phyloP scores from a whole-genome alignment of 2,329 filamentous ascomycete species.

The Teratosphaeria epicoccoides region DNA sequence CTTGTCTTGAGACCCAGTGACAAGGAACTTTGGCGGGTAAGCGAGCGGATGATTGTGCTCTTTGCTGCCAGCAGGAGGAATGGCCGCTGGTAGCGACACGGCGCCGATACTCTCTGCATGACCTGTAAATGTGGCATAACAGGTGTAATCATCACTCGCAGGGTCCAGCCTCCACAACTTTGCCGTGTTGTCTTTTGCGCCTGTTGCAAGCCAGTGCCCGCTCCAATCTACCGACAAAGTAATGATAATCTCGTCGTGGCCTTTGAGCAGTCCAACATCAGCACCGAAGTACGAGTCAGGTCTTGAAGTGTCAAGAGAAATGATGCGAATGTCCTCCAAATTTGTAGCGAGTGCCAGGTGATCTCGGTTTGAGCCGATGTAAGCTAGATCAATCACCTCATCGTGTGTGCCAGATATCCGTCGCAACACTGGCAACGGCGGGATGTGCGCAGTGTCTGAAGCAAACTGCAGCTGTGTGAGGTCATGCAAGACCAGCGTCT shows the following conservation, averaged over 20 bases:
- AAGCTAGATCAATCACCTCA: conserved; percentile 90
- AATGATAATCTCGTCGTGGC: conserved; percentile 92
- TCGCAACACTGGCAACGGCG: conserved; percentile 50
- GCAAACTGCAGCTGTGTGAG: not conserved
- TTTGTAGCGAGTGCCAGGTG: conserved; percentile 87
- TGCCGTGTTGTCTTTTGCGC: conserved; percentile 92
- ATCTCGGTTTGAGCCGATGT: conserved; percentile 68
- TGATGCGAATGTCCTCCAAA: conserved; percentile 80
- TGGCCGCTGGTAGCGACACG: conserved; percentile 64
- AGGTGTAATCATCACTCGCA: conserved; percentile 61
- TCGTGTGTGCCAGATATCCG: conserved; percentile 94
- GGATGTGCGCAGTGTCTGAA: conserved; percentile 6
- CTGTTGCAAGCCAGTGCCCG: conserved; percentile 90
- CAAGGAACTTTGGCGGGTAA: conserved; percentile 69
- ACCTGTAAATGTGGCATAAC: conserved; percentile 72
- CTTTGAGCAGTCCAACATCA: conserved; percentile 74
- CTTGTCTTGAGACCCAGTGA: conserved; percentile 91
- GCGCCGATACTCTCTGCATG: conserved; percentile 92
- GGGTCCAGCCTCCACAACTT: conserved; percentile 81
- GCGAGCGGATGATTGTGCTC: conserved; percentile 63
- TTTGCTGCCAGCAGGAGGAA: conserved; percentile 57
- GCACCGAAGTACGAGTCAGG: conserved; percentile 63
- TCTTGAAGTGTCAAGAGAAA: conserved; percentile 49
- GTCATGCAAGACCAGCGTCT: conserved; percentile 68
- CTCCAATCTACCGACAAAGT: conserved; percentile 93